Conservation (phyloP, 768 basidiomycete genomes). For the Lentinula detonsa region DNA sequence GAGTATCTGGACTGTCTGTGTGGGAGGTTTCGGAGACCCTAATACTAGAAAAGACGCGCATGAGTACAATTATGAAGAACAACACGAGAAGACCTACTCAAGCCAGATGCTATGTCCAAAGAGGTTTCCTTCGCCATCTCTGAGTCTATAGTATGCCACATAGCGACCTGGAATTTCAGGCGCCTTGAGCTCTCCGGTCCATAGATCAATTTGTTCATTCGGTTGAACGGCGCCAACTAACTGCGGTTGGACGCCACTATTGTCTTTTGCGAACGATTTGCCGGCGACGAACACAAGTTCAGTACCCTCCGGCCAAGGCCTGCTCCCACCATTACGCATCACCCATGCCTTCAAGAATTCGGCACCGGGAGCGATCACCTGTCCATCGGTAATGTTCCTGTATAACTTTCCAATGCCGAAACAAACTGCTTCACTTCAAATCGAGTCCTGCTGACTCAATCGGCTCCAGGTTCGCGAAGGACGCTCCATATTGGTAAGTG, state of each 20-base stretch:
- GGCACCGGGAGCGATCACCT: slow-evolving; percentile 74
- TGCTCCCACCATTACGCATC: slow-evolving; percentile 57
- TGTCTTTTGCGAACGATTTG: slow-evolving; percentile 39
- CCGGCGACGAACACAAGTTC: slow-evolving; percentile 70
- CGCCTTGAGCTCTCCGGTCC: slow-evolving; percentile 76
- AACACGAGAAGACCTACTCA: slow-evolving; percentile 47
- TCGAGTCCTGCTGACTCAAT: slow-evolving; percentile 55
- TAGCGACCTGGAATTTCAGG: slow-evolving; percentile 71
- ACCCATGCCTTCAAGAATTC: slow-evolving; percentile 85
- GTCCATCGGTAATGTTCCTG: slow-evolving; percentile 69
- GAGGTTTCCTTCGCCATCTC: slow-evolving; percentile 45
- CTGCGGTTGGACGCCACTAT: slow-evolving; percentile 23
- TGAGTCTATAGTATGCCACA: slow-evolving; percentile 72
- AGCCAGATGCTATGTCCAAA: slow-evolving; percentile 80
- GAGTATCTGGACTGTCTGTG: background rate
- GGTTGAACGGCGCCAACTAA: slow-evolving; percentile 51
- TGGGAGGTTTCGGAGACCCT: slow-evolving; percentile 50
- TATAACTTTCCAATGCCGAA: slow-evolving; percentile 23
- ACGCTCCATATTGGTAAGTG: slow-evolving; percentile 11
- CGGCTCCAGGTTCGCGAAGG: slow-evolving; percentile 22
- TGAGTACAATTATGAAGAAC: background rate
- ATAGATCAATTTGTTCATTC: slow-evolving; percentile 57
- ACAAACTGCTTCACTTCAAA: slow-evolving; percentile 32
- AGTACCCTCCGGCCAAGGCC: slow-evolving; percentile 65
- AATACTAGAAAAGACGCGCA: slow-evolving; percentile 37